Evolutionary conservation across 768 basidiomycete genomes (phyloP).

Genomic region (Lentinula detonsa): DNA sequence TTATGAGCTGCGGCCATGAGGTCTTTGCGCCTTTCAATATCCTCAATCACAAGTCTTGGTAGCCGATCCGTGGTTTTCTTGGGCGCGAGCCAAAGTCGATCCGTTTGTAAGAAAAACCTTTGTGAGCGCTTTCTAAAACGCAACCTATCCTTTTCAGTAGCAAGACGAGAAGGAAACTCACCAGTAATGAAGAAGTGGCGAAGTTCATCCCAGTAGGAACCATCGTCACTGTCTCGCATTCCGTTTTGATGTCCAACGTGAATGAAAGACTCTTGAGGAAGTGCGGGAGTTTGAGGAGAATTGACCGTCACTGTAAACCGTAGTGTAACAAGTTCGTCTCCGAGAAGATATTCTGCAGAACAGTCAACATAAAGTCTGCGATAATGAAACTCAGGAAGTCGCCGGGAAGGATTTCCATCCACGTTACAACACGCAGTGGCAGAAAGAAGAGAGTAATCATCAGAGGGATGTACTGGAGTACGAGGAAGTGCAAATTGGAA

Average conservation of each 20-base stretch:
- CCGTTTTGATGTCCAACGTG: neutral
- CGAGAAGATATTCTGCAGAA: neutral
- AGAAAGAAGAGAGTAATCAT: neutral
- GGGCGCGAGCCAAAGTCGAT: constrained; percentile 12
- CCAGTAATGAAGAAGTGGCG: constrained; percentile 7
- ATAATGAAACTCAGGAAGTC: neutral
- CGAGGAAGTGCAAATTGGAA: too few relatives aligned
- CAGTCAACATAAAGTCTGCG: neutral
- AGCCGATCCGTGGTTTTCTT: constrained; percentile 5
- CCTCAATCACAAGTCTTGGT: constrained; percentile 20
- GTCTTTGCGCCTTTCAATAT: neutral
- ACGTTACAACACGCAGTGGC: neutral
- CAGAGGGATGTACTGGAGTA: neutral
- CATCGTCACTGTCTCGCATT: neutral
- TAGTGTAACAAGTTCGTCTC: neutral
- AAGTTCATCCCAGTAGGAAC: constrained; percentile 14
- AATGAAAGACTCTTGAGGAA: neutral
- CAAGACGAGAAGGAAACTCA: constrained; percentile 1
- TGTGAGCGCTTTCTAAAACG: constrained; percentile 6
- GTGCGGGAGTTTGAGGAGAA: neutral
- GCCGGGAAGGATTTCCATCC: neutral
- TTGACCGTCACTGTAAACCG: neutral
- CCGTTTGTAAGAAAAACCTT: constrained; percentile 14
- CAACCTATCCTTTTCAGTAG: neutral
- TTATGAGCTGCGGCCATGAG: constrained; percentile 21